Evolutionary conservation across 1,139 yeast species (phyloP).

Genomic region (Candida sanyaensis): DNA sequence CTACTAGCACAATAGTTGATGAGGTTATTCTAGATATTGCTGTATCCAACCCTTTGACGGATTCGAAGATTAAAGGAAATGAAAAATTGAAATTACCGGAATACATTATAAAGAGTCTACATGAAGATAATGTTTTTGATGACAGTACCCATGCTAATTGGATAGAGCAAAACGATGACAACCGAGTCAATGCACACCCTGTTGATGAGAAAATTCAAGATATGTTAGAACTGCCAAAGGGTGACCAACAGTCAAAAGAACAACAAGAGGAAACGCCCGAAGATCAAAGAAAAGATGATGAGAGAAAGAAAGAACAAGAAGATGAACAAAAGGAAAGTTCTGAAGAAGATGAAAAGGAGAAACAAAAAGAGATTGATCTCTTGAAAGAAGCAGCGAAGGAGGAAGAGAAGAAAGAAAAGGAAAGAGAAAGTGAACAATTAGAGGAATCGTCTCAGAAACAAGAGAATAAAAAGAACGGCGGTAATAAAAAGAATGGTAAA

Average conservation of each 20-base stretch:
- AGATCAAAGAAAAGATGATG: conserved; percentile 18
- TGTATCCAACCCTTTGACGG: conserved; percentile 27
- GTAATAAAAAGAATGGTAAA: conserved; percentile 6
- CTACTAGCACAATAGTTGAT: conserved; percentile 13
- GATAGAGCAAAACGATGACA: conserved; percentile 13
- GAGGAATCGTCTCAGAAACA: conserved; percentile 4
- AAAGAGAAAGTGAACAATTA: conserved; percentile 5
- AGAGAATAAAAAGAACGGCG: conserved; percentile 5
- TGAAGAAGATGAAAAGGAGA: not conserved
- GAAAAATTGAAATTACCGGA: conserved; percentile 29
- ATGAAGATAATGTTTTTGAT: conserved; percentile 26
- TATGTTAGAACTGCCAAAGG: conserved; percentile 20
- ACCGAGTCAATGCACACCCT: conserved; percentile 5
- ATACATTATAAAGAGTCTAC: conserved; percentile 30
- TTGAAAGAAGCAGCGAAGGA: not conserved
- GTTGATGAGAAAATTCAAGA: conserved; percentile 21
- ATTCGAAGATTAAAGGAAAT: conserved; percentile 35
- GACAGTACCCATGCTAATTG: conserved; percentile 29
- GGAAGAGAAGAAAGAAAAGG: conserved; percentile 6
- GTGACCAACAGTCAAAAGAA: conserved; percentile 14
- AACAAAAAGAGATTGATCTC: not conserved
- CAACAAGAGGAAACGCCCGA: conserved; percentile 16
- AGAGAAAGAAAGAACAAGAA: conserved; percentile 17
- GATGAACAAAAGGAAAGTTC: conserved; percentile 12
- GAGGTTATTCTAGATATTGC: conserved; percentile 44